Percentiles rank a stretch among this genome's conserved stretches.
phyloP scores from a whole-genome alignment of 768 basidiomycete species.

The Tulasnella sp. region DNA sequence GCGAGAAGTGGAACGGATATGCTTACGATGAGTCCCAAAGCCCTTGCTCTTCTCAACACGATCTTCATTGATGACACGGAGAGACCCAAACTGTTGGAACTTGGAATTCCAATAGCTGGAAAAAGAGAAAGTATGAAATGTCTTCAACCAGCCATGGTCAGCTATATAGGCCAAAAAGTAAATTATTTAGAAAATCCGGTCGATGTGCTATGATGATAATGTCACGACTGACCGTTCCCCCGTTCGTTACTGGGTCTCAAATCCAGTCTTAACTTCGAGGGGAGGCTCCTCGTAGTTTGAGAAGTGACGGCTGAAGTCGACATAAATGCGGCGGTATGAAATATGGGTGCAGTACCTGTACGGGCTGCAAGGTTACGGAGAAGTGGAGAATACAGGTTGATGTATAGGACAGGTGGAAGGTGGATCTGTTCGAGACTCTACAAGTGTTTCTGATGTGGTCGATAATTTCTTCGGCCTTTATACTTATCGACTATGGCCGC shows the following conservation, averaged over 20 bases:
- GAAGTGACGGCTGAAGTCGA: neutral
- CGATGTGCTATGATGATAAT: no score
- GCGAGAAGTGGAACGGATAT: no score
- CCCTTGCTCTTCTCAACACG: slow-evolving; percentile 67
- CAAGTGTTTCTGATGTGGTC: no score
- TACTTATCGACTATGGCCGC: no score
- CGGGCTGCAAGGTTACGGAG: no score
- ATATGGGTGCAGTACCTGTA: neutral
- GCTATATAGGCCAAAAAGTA: slow-evolving; percentile 27
- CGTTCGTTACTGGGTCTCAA: slow-evolving; percentile 13
- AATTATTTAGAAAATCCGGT: no score
- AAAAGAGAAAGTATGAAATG: slow-evolving; percentile 77
- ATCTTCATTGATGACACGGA: slow-evolving; percentile 90
- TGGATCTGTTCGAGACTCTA: no score
- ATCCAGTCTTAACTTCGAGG: slow-evolving; percentile 5
- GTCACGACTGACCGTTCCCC: slow-evolving; percentile 5
- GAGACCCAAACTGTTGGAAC: slow-evolving; percentile 54
- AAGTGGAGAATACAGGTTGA: no score
- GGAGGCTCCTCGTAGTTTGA: no score
- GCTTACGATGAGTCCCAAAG: slow-evolving; percentile 60
- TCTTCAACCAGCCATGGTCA: slow-evolving; percentile 81
- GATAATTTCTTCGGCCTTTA: no score
- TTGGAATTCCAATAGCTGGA: slow-evolving; percentile 50
- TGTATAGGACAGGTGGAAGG: no score
- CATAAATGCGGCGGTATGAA: neutral